Evolutionary conservation across 2,329 filamentous ascomycete genomes (phyloP).

Genomic region (Talaromyces sp.): DNA sequence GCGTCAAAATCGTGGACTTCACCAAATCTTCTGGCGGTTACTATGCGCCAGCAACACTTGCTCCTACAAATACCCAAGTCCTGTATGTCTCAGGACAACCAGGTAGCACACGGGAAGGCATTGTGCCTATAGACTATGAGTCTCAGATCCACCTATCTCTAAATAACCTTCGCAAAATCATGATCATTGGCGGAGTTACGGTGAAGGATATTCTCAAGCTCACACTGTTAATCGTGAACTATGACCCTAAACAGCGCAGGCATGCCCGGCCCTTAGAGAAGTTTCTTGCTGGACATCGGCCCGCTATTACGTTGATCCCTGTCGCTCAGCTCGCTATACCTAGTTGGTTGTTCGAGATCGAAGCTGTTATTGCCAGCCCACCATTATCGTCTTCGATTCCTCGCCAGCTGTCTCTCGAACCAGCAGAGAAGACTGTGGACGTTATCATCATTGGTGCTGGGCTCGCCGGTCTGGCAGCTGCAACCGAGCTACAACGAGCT

Average conservation of each 20-base stretch:
- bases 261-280: not conserved
- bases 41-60: not conserved
- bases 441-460: conserved; percentile 37
- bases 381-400: not conserved
- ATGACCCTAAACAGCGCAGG: not conserved
- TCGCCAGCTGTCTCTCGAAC: not conserved
- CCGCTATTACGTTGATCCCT: conserved; percentile 41
- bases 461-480: conserved; percentile 38
- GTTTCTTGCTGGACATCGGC: conserved; percentile 39
- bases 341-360: conserved; percentile 42
- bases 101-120: not conserved
- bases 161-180: not conserved
- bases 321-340: conserved; percentile 38
- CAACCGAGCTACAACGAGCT: conserved; percentile 27
- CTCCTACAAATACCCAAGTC: not conserved
- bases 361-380: conserved; percentile 33
- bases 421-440: not conserved
- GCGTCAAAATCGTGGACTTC: not conserved
- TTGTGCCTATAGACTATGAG: not conserved
- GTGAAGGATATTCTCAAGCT: conserved; percentile 9
- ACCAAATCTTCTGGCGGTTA: not conserved
- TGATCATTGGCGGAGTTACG: not conserved
- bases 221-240: conserved; percentile 1
- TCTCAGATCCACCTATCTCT: conserved; percentile 5
- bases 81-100: not conserved